phyloP scores from a whole-genome alignment of 352 stramenopile species.

The Blastocystis sp. region DNA sequence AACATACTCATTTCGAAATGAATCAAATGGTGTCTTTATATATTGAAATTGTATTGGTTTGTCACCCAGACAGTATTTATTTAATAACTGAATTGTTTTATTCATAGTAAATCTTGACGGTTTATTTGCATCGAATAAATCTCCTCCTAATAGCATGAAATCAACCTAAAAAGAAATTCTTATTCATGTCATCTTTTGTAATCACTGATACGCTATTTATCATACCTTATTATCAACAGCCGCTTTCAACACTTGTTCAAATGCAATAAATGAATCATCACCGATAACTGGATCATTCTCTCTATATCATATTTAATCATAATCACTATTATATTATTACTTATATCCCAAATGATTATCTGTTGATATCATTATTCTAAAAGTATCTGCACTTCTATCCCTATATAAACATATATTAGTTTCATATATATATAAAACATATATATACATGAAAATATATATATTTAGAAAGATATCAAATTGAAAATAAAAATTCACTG shows the following conservation, averaged over 20 bases:
- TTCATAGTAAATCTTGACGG: slow-evolving; percentile 77
- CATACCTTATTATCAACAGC: slow-evolving; percentile 46
- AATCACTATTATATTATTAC: background rate
- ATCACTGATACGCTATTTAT: slow-evolving; percentile 55
- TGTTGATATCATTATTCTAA: slow-evolving; percentile 78
- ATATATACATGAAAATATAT: no score
- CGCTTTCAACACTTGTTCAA: slow-evolving; percentile 58
- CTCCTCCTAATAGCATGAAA: slow-evolving; percentile 74
- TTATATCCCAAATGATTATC: slow-evolving; percentile 79
- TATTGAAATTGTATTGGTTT: slow-evolving; percentile 46
- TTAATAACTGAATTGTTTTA: slow-evolving; percentile 83
- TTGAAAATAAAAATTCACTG: no score
- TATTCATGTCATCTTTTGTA: slow-evolving; percentile 62
- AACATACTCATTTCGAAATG: background rate
- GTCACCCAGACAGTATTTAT: slow-evolving; percentile 71
- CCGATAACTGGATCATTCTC: slow-evolving; percentile 79
- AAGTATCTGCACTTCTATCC: slow-evolving; percentile 48
- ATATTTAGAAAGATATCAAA: no score
- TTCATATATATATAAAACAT: no score
- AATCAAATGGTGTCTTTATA: background rate
- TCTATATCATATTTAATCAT: slow-evolving; percentile 31
- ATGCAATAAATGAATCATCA: slow-evolving; percentile 66
- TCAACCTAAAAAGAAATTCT: slow-evolving; percentile 57
- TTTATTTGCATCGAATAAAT: slow-evolving; percentile 98
- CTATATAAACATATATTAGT: no score